Percentiles rank a stretch among this genome's conserved stretches.
phyloP scores from a whole-genome alignment of 768 basidiomycete genomes.

The Kwoniella dendrophila region DNA sequence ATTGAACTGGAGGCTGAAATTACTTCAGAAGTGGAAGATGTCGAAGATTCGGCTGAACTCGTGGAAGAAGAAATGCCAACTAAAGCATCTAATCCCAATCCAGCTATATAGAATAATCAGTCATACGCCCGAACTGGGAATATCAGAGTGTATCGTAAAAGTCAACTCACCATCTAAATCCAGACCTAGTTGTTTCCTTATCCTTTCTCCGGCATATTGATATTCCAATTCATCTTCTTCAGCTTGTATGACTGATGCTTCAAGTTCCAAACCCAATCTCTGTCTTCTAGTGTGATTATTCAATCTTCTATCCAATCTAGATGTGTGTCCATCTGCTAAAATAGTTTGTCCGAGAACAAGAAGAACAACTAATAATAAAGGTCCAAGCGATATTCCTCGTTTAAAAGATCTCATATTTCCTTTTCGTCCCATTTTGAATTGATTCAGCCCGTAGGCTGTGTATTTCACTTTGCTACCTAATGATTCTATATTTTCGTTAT shows the following conservation, averaged over 20 bases:
- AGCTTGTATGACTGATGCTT: too few relatives aligned
- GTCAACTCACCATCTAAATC: constrained; percentile 3
- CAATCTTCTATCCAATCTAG: constrained; percentile 3
- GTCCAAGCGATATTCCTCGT: not conserved
- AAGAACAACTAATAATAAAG: not conserved
- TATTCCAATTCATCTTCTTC: not conserved
- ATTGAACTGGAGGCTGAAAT: too few relatives aligned
- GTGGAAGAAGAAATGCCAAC: too few relatives aligned
- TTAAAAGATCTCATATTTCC: not conserved
- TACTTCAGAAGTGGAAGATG: too few relatives aligned
- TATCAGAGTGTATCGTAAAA: not conserved
- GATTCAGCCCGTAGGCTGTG: constrained; percentile 10
- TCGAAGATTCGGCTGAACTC: too few relatives aligned
- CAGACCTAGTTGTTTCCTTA: constrained; percentile 1
- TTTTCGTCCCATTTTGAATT: not conserved
- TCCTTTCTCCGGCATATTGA: not conserved
- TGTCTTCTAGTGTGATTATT: constrained; percentile 13
- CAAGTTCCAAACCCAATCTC: not conserved
- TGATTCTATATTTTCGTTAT: not conserved
- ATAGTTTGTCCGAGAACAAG: not conserved
- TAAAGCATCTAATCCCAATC: not conserved
- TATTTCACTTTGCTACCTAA: not conserved
- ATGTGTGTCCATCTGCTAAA: constrained; percentile 2
- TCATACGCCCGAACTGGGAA: not conserved
- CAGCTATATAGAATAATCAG: not conserved